Evolutionary conservation across 192 early-diverging fungal genomes (phyloP).

Genomic region (Coemansia sp.): DNA sequence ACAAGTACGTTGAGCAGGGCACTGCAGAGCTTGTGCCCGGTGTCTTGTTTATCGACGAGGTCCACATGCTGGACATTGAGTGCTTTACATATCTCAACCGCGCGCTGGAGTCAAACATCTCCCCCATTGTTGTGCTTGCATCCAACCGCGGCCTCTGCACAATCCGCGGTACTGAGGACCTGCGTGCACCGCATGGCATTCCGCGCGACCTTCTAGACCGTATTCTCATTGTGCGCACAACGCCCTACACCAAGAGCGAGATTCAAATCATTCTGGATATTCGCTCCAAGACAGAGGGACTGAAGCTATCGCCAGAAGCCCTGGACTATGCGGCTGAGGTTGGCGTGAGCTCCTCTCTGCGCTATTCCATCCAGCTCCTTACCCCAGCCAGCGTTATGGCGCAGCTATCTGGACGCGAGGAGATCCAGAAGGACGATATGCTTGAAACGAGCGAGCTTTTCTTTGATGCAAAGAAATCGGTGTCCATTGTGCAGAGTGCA

Average conservation of each 20-base stretch:
- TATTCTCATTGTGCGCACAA: slow-evolving; percentile 91
- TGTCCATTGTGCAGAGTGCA: slow-evolving; percentile 43
- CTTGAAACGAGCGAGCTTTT: slow-evolving; percentile 86
- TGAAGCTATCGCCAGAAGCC: slow-evolving; percentile 77
- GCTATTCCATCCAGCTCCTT: slow-evolving; percentile 94
- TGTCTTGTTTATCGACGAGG: slow-evolving; percentile 98
- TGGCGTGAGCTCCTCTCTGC: slow-evolving; percentile 85
- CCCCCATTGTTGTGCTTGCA: slow-evolving; percentile 97
- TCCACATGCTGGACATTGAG: slow-evolving; percentile 99
- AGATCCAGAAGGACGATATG: slow-evolving; percentile 81
- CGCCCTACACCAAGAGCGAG: slow-evolving; percentile 89
- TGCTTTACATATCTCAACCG: slow-evolving; percentile 99
- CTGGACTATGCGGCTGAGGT: slow-evolving; percentile 75
- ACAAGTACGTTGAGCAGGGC: slow-evolving; percentile 98
- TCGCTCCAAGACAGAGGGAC: slow-evolving; percentile 85
- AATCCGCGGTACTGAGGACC: slow-evolving; percentile 71
- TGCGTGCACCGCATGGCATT: slow-evolving; percentile 87
- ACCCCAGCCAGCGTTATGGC: slow-evolving; percentile 88
- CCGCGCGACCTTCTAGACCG: slow-evolving; percentile 96
- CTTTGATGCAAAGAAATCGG: slow-evolving; percentile 52
- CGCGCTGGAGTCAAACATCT: slow-evolving; percentile 91
- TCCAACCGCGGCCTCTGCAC: slow-evolving; percentile 95
- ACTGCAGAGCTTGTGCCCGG: slow-evolving; percentile 96
- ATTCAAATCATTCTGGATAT: slow-evolving; percentile 89
- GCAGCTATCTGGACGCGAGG: slow-evolving; percentile 78